phyloP scores from a whole-genome alignment of 306 rosid genomes.

The Echinosophora koreensis region DNA sequence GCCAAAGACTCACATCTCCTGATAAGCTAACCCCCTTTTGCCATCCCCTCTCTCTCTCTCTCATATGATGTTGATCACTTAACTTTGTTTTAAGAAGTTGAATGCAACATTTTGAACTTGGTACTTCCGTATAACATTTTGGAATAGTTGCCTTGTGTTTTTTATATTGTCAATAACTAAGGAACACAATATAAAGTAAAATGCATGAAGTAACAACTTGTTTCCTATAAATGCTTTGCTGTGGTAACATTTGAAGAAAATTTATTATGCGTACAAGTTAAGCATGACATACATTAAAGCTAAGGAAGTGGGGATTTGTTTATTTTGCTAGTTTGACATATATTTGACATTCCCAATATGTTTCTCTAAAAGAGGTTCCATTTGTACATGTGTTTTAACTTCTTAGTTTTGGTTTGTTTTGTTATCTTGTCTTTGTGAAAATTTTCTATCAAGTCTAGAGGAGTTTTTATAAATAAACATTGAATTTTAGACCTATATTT shows the following conservation, averaged over 20 bases:
- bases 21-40: slow-evolving; percentile 20
- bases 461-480: not conserved
- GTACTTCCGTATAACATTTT: not conserved
- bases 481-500: slow-evolving; percentile 26
- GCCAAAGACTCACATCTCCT: not conserved
- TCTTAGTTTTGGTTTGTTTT: not conserved
- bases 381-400: not conserved
- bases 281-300: not conserved
- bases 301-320: slow-evolving; percentile 2
- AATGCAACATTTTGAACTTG: slow-evolving; percentile 6
- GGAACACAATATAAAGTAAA: slow-evolving; percentile 12
- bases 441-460: not conserved
- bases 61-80: slow-evolving; percentile 17
- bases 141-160: not conserved
- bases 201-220: not conserved
- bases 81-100: slow-evolving; percentile 16
- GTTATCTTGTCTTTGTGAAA: not conserved
- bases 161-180: not conserved
- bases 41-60: not conserved
- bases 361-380: slow-evolving; percentile 11
- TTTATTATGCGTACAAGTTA: slow-evolving; percentile 7
- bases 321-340: slow-evolving; percentile 15
- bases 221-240: slow-evolving; percentile 23
- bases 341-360: slow-evolving; percentile 19
- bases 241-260: slow-evolving; percentile 12